phyloP scores from a whole-genome alignment of 176 grass and related monocot species.

The Carex littledalei region DNA sequence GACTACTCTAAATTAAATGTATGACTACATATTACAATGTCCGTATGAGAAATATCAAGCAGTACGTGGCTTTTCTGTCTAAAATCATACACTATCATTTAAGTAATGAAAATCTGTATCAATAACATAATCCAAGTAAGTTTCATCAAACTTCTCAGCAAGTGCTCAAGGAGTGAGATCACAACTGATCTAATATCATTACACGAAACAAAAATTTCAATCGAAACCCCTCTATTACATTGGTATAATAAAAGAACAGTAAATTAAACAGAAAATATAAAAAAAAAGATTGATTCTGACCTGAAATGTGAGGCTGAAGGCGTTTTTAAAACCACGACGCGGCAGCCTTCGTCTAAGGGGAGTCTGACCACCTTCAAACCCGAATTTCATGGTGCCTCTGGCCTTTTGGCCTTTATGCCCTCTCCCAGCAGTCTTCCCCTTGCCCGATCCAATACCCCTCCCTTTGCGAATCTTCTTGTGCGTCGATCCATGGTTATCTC shows the following conservation, averaged over 20 bases:
- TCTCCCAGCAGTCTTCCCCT: constrained; percentile 82
- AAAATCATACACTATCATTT: not conserved
- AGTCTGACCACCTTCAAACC: constrained; percentile 87
- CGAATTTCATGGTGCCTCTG: constrained; percentile 71
- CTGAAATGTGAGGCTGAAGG: constrained; percentile 83
- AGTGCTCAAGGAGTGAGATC: not conserved
- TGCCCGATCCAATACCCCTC: constrained; percentile 88
- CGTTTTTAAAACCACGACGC: constrained; percentile 71
- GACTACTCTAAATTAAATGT: no score
- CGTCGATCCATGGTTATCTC: constrained; percentile 55
- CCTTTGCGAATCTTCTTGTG: constrained; percentile 95
- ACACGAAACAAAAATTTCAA: not conserved
- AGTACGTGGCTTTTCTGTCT: not conserved
- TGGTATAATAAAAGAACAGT: not conserved
- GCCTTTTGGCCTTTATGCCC: constrained; percentile 96
- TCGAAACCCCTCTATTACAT: not conserved
- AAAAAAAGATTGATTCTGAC: constrained; percentile 7
- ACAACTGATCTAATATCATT: not conserved
- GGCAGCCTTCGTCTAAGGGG: constrained; percentile 66
- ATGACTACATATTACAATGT: not conserved
- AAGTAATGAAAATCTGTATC: not conserved
- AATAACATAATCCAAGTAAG: not conserved
- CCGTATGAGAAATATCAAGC: not conserved
- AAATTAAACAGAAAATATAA: not conserved
- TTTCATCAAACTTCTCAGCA: not conserved